Evolutionary conservation across 2,329 filamentous ascomycete species (phyloP).

Genomic region (Dendryphion nanum): DNA sequence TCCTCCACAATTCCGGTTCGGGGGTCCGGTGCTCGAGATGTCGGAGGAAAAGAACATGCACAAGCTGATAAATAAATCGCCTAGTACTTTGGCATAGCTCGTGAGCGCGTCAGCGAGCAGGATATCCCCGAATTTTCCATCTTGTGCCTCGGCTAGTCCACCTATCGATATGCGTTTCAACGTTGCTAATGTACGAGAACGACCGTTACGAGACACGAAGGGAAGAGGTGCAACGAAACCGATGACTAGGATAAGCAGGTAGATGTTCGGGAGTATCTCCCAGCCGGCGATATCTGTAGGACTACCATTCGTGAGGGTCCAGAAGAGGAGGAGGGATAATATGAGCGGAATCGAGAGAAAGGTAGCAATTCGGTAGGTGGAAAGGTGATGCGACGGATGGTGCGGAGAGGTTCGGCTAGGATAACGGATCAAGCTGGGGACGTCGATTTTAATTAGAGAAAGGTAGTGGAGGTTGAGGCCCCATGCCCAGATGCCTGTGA

Average conservation of each 20-base stretch:
- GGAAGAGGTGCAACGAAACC: constrained; percentile 73
- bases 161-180: constrained; percentile 78
- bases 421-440: constrained; percentile 83
- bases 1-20: constrained; percentile 80
- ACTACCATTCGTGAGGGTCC: constrained; percentile 72
- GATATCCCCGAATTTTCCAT: constrained; percentile 94
- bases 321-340: constrained; percentile 77
- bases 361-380: constrained; percentile 81
- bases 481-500: constrained; percentile 88
- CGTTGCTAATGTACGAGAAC: constrained; percentile 71
- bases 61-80: constrained; percentile 80
- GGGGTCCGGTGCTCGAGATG: constrained; percentile 73
- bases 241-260: constrained; percentile 70
- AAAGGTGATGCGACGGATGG: constrained; percentile 73
- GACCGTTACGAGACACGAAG: constrained; percentile 66
- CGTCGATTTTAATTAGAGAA: constrained; percentile 76
- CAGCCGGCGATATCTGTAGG: constrained; percentile 69
- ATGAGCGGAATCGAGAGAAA: constrained; percentile 70
- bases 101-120: constrained; percentile 91
- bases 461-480: constrained; percentile 88
- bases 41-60: constrained; percentile 84
- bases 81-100: constrained; percentile 89
- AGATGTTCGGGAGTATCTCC: constrained; percentile 83
- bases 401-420: constrained; percentile 68
- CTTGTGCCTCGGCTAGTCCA: constrained; percentile 78